These are phyloP conservation scores for Phaeosphaeria sp. DNA, from an alignment of 2,329 filamentous ascomycete species.

Conservation along the genomic window DNA sequence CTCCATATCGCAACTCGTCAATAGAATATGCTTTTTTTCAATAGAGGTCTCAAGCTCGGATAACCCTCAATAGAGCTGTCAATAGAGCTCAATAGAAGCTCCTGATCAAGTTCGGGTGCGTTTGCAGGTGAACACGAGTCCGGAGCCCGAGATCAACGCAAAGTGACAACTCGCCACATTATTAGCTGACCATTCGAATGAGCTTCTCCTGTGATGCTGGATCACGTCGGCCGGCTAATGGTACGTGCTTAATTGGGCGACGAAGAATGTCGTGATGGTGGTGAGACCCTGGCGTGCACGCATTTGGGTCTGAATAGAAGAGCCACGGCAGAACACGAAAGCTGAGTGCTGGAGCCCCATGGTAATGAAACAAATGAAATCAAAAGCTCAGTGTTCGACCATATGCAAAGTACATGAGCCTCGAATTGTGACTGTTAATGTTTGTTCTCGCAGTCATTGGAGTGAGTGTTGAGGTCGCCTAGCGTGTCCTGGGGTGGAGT, in stretches of 20 bases:
- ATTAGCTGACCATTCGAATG: background rate
- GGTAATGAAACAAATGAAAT: background rate
- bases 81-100: slow-evolving; percentile 29
- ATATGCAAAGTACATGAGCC: too few species aligned
- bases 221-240: background rate
- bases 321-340: slow-evolving; percentile 7
- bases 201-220: background rate
- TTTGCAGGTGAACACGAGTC: slow-evolving; percentile 20
- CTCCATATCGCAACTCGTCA: background rate
- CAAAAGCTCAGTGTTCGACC: too few species aligned
- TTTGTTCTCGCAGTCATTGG: background rate
- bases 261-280: slow-evolving; percentile 13
- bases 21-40: slow-evolving; percentile 5
- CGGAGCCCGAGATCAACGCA: slow-evolving; percentile 2
- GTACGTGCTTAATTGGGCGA: slow-evolving; percentile 4
- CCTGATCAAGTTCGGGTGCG: slow-evolving; percentile 12
- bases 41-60: slow-evolving; percentile 21
- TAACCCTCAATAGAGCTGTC: slow-evolving; percentile 12
- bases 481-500: background rate
- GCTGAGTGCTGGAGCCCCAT: slow-evolving; percentile 30
- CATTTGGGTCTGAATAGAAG: slow-evolving; percentile 46
- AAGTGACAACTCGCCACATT: slow-evolving; percentile 5
- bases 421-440: background rate
- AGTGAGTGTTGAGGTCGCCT: background rate
- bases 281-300: slow-evolving; percentile 27